These are phyloP conservation scores for Cladorrhinum sp. DNA, from an alignment of 2,329 filamentous ascomycete species.

Conservation along the genomic window DNA sequence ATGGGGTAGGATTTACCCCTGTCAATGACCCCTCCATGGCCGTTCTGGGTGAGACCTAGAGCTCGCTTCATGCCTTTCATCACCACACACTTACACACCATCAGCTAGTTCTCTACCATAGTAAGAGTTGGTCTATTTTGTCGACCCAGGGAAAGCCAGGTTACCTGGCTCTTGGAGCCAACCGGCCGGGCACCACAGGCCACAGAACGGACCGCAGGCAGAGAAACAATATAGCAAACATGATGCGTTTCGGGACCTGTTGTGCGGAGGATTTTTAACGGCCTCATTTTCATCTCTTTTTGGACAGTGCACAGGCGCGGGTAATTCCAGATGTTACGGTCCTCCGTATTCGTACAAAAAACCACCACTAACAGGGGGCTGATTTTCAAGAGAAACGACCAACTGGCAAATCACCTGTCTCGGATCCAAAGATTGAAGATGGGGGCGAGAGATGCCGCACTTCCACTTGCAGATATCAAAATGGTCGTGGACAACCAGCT, in stretches of 20 bases:
- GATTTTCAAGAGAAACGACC: constrained; percentile 13
- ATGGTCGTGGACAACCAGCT: background rate
- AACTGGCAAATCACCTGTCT: constrained; percentile 14
- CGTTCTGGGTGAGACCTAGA: constrained; percentile 27
- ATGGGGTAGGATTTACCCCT: constrained; percentile 35
- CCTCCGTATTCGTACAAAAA: background rate
- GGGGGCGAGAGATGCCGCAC: constrained; percentile 17
- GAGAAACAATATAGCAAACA: background rate
- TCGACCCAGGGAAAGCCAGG: constrained; percentile 1
- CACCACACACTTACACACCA: constrained; percentile 9
- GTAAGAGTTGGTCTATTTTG: constrained; percentile 4
- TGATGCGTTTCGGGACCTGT: background rate
- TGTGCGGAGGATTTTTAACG: background rate
- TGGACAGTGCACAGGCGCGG: background rate
- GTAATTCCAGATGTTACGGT: background rate
- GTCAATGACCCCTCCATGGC: constrained; percentile 33
- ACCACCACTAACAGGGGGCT: constrained; percentile 1
- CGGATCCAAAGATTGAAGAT: constrained; percentile 9
- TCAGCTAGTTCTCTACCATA: constrained; percentile 16
- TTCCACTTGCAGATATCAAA: constrained; percentile 1
- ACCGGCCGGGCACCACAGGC: background rate
- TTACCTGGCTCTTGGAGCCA: background rate
- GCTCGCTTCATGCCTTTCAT: constrained; percentile 21
- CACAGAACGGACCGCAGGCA: background rate
- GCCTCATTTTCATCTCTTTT: background rate